Evolutionary conservation across 2,329 filamentous ascomycete species (phyloP).

Genomic region (Colletotrichum filicis): DNA sequence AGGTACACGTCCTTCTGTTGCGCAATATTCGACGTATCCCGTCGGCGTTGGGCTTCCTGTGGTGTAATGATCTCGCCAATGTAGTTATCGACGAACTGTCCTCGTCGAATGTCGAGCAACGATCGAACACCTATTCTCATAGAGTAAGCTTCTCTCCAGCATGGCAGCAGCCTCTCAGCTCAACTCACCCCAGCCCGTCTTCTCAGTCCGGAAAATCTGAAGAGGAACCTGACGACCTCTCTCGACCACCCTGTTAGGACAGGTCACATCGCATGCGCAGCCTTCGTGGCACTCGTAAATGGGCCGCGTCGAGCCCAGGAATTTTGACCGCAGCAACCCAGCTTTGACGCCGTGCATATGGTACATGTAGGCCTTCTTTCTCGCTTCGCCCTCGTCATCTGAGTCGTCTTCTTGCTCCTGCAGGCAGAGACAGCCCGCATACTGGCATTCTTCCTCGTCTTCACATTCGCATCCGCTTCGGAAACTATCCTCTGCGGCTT

Average conservation of each 20-base stretch:
- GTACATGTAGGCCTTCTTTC: slow-evolving; percentile 68
- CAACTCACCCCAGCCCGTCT: slow-evolving; percentile 78
- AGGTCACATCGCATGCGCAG: slow-evolving; percentile 72
- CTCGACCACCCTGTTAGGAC: slow-evolving; percentile 82
- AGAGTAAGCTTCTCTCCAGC: not conserved
- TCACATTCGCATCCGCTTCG: slow-evolving; percentile 76
- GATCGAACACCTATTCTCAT: slow-evolving; percentile 67
- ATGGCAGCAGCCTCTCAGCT: not conserved
- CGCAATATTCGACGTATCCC: slow-evolving; percentile 63
- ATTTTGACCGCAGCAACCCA: slow-evolving; percentile 62
- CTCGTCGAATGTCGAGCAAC: slow-evolving; percentile 70
- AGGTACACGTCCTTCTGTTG: slow-evolving; percentile 81
- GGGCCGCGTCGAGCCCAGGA: slow-evolving; percentile 65
- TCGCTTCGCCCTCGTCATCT: slow-evolving; percentile 44
- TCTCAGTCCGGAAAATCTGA: slow-evolving; percentile 79
- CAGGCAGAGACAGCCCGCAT: slow-evolving; percentile 75
- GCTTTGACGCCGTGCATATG: slow-evolving; percentile 63
- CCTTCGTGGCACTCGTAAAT: slow-evolving; percentile 85
- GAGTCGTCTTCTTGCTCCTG: slow-evolving; percentile 67
- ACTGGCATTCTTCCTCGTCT: slow-evolving; percentile 73
- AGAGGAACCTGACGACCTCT: slow-evolving; percentile 76
- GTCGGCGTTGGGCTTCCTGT: slow-evolving; percentile 72
- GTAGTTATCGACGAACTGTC: slow-evolving; percentile 85
- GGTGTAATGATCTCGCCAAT: slow-evolving; percentile 77
- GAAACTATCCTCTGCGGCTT: slow-evolving; percentile 69